phyloP scores from a whole-genome alignment of 2,329 filamentous ascomycete species.

The Penicillium sp. region DNA sequence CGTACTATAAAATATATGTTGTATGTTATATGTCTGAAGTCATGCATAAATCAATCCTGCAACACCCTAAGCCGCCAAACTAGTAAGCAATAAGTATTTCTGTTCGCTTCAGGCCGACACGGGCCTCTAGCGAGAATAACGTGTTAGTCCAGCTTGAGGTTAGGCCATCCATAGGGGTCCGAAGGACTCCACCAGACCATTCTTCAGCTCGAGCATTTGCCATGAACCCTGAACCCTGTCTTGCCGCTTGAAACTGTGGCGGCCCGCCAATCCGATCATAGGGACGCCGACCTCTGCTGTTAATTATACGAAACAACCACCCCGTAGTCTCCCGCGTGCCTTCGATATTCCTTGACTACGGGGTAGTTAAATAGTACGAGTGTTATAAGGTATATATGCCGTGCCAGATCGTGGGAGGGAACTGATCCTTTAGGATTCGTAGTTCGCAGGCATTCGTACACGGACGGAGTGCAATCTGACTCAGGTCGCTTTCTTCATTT shows the following conservation, averaged over 20 bases:
- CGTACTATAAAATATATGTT: not conserved
- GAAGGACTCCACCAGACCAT: not conserved
- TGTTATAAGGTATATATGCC: too few relatives aligned
- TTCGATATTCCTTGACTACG: not conserved
- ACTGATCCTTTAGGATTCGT: too few relatives aligned
- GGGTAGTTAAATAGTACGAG: too few relatives aligned
- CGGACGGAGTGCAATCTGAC: not conserved
- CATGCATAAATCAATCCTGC: not conserved
- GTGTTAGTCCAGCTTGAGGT: not conserved
- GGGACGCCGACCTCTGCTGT: not conserved
- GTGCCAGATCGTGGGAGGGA: too few relatives aligned
- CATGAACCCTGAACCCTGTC: constrained; percentile 8
- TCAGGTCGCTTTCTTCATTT: not conserved
- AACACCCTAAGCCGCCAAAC: not conserved
- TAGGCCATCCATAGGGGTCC: not conserved
- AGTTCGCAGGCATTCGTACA: too few relatives aligned
- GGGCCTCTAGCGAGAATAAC: not conserved
- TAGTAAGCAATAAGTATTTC: not conserved
- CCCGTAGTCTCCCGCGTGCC: not conserved
- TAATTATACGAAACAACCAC: not conserved
- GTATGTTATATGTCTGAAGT: not conserved
- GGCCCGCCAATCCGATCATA: constrained; percentile 1
- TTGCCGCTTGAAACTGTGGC: constrained; percentile 2
- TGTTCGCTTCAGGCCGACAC: not conserved
- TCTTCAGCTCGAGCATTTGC: constrained; percentile 1